Base-by-base conservation (phyloP, 2,329 filamentous ascomycete species). In the Cladosporium sp. region DNA sequence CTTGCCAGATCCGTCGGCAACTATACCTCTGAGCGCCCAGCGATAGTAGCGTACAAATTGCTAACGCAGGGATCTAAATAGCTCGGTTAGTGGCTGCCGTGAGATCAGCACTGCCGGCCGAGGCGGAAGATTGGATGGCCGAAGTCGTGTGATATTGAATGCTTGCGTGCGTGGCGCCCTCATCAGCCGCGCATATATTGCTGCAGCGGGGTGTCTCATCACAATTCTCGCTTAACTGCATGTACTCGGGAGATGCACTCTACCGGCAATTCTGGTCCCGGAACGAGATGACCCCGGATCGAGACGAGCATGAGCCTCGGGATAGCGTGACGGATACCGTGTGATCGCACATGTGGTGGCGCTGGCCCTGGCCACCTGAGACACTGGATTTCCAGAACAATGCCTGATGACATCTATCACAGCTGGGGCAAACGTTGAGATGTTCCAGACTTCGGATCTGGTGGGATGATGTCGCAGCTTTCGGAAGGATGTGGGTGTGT, bases 201-300 rank as follows among this genome's bases (percentile, higher is more conserved):
- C 54, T 23, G 54, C 48, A 28, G 48, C 53, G 54, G 54, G 30
- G 54, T 32, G n/a, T 57, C 32, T 34, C 32, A 32, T 39, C 54
- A 54, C 51, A 54, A 28, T 57, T 25, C 39, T 60, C 58, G 43
- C 58, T 60, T 49, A 46, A 49, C 28, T 61, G 43, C 58, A 61
- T 61, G 58, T 36, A 61, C 46, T 32, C 58, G 36, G 36, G 26
- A 48, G 25, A 32, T 14, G 54, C 54, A 57, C 54, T 57, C 30
- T 57, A 26, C 54, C 51, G 51, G 51, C 51, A 32, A 28, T 4
- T n/a, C 49, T 28, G 49, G 49, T 11, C 39, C 39, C 39, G 39
- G 39, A 46, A 4, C 39, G 39, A 46, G 39, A 21, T 46, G 48
- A 53, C 48, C 14, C 26, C 48, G 48, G 23, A 53, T 53, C 48